phyloP scores from a whole-genome alignment of 805 yeast species.

The Pichia nakasei region DNA sequence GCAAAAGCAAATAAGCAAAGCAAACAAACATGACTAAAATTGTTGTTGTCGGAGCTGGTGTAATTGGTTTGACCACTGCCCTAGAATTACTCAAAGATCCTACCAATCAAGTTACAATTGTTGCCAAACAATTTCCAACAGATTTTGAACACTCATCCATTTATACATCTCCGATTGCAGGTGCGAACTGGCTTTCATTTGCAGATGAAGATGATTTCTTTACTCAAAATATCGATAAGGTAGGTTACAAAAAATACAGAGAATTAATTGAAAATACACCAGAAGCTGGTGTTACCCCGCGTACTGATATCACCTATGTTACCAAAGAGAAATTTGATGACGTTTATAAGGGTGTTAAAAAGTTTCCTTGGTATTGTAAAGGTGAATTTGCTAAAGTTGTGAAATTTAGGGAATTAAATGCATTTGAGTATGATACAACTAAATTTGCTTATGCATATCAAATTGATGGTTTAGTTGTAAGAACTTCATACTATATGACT shows the following conservation, averaged over 20 bases:
- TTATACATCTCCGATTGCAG: conserved; percentile 61
- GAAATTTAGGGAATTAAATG: conserved; percentile 28
- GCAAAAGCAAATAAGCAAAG: too few relatives aligned
- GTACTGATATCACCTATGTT: conserved; percentile 13
- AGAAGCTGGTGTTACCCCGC: conserved; percentile 35
- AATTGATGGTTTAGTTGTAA: conserved; percentile 29
- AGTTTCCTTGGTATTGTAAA: conserved; percentile 38
- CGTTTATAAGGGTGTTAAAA: conserved; percentile 8
- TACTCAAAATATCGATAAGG: conserved; percentile 32
- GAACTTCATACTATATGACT: conserved; percentile 21
- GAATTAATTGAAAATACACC: conserved; percentile 40
- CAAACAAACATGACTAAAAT: conserved; percentile 11
- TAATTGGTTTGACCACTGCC: conserved; percentile 46
- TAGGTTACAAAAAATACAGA: conserved; percentile 39
- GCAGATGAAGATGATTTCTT: conserved; percentile 34
- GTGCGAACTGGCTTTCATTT: conserved; percentile 63
- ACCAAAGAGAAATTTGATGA: conserved; percentile 13
- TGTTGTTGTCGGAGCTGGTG: conserved; percentile 35
- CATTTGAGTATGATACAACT: conserved; percentile 28
- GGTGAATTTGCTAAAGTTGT: conserved; percentile 16
- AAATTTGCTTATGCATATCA: conserved; percentile 33
- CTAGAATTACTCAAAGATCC: conserved; percentile 27
- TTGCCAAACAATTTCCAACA: conserved; percentile 45
- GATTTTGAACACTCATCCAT: conserved; percentile 36
- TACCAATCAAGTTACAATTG: conserved; percentile 34